Evolutionary conservation across 768 basidiomycete species (phyloP).

Genomic region (Vishniacozyma victoriae): DNA sequence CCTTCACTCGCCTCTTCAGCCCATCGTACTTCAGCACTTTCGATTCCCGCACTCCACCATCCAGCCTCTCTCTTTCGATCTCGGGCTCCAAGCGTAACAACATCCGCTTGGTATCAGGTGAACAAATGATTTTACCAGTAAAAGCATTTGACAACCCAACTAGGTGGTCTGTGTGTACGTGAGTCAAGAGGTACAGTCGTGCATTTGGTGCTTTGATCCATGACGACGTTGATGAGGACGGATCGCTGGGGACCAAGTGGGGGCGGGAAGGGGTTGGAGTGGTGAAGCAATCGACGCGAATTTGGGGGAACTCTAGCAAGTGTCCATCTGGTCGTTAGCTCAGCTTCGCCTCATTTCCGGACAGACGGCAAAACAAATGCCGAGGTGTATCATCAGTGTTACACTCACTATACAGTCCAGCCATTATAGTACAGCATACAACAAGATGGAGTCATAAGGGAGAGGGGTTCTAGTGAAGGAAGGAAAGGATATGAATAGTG

Average conservation of each 20-base stretch:
- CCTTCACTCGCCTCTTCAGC: slow-evolving; percentile 10
- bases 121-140: slow-evolving; percentile 67
- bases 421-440: background rate
- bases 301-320: slow-evolving; percentile 64
- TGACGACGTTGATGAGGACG: slow-evolving; percentile 8
- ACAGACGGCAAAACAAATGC: too few relatives aligned
- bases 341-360: too few relatives aligned
- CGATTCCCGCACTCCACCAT: slow-evolving; percentile 13
- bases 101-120: slow-evolving; percentile 78
- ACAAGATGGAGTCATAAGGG: background rate
- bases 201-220: slow-evolving; percentile 29
- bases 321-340: slow-evolving; percentile 54
- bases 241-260: slow-evolving; percentile 26
- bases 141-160: slow-evolving; percentile 70
- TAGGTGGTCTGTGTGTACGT: slow-evolving; percentile 86
- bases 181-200: slow-evolving; percentile 69
- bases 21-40: slow-evolving; percentile 15
- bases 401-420: too few relatives aligned
- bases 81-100: slow-evolving; percentile 66
- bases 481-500: background rate
- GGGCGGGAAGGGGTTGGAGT: slow-evolving; percentile 8
- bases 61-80: slow-evolving; percentile 5
- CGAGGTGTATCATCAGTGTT: too few relatives aligned
- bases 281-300: slow-evolving; percentile 81
- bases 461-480: background rate